Conservation (phyloP, 371 early-diverging fungal genomes). For the Coelomomyces lativittatus region DNA sequence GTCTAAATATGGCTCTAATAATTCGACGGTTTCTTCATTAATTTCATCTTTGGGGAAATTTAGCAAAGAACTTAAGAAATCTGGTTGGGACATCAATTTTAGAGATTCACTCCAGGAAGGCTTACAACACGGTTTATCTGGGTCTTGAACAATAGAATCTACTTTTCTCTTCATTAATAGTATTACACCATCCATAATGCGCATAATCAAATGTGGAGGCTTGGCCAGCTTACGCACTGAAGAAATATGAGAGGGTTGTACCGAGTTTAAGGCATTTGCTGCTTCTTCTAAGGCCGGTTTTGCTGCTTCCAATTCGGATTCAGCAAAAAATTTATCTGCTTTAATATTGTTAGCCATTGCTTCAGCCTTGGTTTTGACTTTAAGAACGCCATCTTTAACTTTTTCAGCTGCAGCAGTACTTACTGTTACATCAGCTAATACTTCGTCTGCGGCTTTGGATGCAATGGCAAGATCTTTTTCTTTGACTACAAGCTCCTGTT, state of each 20-base stretch:
- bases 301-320: constrained; percentile 36
- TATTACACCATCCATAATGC: constrained; percentile 45
- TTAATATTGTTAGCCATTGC: constrained; percentile 35
- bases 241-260: constrained; percentile 42
- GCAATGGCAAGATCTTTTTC: constrained; percentile 40
- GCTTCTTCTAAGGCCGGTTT: constrained; percentile 45
- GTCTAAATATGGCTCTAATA: constrained; percentile 30
- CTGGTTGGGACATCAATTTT: constrained; percentile 31
- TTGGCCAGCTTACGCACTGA: constrained; percentile 44
- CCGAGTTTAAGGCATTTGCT: constrained; percentile 35
- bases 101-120: constrained; percentile 41
- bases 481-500: constrained; percentile 38
- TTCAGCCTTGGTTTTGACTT: constrained; percentile 41
- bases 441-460: constrained; percentile 32
- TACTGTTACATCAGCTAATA: constrained; percentile 33
- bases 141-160: constrained; percentile 26
- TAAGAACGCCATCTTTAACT: constrained; percentile 39
- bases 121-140: constrained; percentile 30
- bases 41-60: constrained; percentile 43
- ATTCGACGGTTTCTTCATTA: constrained; percentile 41
- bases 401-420: constrained; percentile 35
- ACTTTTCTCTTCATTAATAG: constrained; percentile 26
- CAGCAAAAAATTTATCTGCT: constrained; percentile 34
- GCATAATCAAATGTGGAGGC: constrained; percentile 45
- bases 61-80: constrained; percentile 28